Conservation (phyloP, 2,329 filamentous ascomycete genomes). For the Graphilbum ipis-grandicollis region DNA sequence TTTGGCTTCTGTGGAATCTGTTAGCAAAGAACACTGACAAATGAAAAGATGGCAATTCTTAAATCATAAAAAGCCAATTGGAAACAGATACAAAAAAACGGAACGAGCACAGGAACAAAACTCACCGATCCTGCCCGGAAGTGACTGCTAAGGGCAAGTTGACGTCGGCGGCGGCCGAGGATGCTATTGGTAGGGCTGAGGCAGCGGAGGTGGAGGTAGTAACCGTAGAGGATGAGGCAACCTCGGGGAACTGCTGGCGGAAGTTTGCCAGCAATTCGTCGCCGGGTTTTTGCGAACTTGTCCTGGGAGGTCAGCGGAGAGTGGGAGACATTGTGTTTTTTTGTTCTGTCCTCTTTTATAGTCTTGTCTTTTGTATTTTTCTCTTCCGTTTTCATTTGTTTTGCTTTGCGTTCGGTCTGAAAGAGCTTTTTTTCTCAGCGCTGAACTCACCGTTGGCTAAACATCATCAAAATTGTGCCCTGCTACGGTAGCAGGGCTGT, state of each 20-base stretch:
- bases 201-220: conserved; percentile 23
- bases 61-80: no score
- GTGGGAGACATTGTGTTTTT: no score
- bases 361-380: no score
- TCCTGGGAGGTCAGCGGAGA: no score
- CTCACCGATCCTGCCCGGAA: conserved; percentile 16
- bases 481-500: conserved; percentile 8
- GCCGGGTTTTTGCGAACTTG: conserved; percentile 68
- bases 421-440: no score
- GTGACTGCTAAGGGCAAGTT: conserved; percentile 3
- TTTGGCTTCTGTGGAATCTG: conserved; percentile 35
- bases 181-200: conserved; percentile 14
- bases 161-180: conserved; percentile 12
- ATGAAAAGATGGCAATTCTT: no score
- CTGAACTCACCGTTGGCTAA: conserved; percentile 18
- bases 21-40: no score
- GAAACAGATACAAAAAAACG: neutral
- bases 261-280: conserved; percentile 75
- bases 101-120: neutral
- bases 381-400: no score
- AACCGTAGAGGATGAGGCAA: conserved; percentile 35
- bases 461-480: conserved; percentile 13
- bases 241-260: conserved; percentile 64
- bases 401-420: no score
- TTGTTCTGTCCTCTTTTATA: neutral